Base-by-base conservation (phyloP, 352 stramenopile species). In the Peronosclerospora sorghi region DNA sequence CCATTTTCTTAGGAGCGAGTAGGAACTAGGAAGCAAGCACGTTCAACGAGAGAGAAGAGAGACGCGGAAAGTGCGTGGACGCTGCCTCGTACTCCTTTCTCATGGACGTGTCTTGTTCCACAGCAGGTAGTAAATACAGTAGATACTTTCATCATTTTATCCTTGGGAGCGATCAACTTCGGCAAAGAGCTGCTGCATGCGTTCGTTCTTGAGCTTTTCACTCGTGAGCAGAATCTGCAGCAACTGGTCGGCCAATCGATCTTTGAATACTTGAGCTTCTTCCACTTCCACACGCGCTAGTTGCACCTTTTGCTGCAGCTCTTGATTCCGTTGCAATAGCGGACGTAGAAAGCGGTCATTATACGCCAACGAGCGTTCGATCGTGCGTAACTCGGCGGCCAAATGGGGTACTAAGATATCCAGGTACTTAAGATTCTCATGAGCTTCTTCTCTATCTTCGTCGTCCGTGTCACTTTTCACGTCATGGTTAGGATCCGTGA, bases 111-210 rank as follows among this genome's bases (percentile, higher is more conserved):
- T 32, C 41, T 63, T 29, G 27, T 59, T 64, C 49, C 56, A 48
- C 15, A 43, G 26, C 48, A 4, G 57, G 57, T 66, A 63, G 56
- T 55, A 65, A n/a, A 62, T 65, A 62, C 56, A 65, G 48, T 65
- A 65, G 52, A 59, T 59, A 53, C 56, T 59, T 58, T 35, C 46
- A 48, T 52, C 42, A 21, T 62, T 52, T 56, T 45, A 44, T 24
- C 13, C 15, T 51, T 29, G 40, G 28, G 41, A 32, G 13, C 18
- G 32, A 41, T 87, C 75, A 4, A 83, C 68, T 19, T 86, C 47
- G 0, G 65, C 68, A 47, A 89, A 89, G 21, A 90, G 67, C 46
- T 83, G 45, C 35, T 83, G 70, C 77, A 91, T 86, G 29, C 61
- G 68, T 21, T 58, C 54, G 35, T 79, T 86, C 59, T 87, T 91